Conservation (phyloP, 192 early-diverging fungal species). For the Gamsiella multidivaricata region DNA sequence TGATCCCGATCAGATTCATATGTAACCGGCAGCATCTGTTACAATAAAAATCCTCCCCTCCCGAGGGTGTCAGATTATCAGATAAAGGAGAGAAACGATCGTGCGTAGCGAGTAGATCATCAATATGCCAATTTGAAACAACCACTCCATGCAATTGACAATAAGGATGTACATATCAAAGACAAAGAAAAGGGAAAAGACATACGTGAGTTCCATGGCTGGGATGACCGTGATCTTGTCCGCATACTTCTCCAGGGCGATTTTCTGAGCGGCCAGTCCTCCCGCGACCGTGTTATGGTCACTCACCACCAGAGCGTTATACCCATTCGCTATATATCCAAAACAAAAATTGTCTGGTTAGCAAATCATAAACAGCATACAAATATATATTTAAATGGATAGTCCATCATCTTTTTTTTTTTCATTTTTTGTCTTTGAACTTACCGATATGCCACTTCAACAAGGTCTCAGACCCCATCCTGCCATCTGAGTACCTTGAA, state of each 20-base stretch:
- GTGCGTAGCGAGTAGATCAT: constrained; percentile 16
- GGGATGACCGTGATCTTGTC: constrained; percentile 70
- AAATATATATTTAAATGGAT: neutral
- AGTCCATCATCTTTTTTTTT: neutral
- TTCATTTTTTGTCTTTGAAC: neutral
- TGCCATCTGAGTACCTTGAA: constrained; percentile 70
- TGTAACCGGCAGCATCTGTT: constrained; percentile 73
- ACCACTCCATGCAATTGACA: neutral
- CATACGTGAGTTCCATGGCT: constrained; percentile 73
- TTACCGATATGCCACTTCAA: constrained; percentile 73
- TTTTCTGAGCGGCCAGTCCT: constrained; percentile 66
- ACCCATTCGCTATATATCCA: constrained; percentile 66
- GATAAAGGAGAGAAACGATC: neutral
- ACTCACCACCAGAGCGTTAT: constrained; percentile 75
- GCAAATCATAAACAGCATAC: neutral
- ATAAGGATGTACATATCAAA: neutral
- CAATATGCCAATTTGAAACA: neutral
- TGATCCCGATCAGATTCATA: constrained; percentile 77
- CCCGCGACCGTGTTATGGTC: constrained; percentile 78
- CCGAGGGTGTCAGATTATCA: too few species aligned
- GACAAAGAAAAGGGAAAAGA: neutral
- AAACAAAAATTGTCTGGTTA: too few species aligned
- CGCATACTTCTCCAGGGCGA: constrained; percentile 64
- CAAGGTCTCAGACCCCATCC: constrained; percentile 65
- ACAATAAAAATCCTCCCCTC: neutral